Percentiles rank a stretch among this genome's conserved stretches.
These are phyloP conservation scores for Trichoderma sp. DNA, from an alignment of 2,329 filamentous ascomycete species.

Conservation along the genomic window DNA sequence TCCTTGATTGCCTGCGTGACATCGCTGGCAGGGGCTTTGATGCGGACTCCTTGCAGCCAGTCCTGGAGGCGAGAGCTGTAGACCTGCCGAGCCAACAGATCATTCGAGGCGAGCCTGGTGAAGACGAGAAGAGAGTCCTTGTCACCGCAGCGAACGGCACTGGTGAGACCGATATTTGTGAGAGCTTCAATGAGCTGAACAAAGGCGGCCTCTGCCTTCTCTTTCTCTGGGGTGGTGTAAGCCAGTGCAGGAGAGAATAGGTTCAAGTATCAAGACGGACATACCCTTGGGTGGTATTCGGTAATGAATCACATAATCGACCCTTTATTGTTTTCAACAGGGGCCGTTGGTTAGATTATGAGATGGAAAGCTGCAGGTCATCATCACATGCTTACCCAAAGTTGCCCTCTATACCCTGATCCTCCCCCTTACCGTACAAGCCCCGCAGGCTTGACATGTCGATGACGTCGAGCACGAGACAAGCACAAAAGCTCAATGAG, in stretches of 20 bases:
- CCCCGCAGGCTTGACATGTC: conserved; percentile 36
- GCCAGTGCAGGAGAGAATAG: neutral
- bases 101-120: conserved; percentile 71
- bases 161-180: conserved; percentile 74
- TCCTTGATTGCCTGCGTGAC: conserved; percentile 63
- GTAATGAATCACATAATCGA: conserved; percentile 88
- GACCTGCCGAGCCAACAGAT: conserved; percentile 73
- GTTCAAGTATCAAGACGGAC: conserved; percentile 21
- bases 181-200: conserved; percentile 74
- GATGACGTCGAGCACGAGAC: conserved; percentile 5
- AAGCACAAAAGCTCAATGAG: neutral
- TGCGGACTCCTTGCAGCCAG: conserved; percentile 86
- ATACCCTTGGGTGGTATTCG: conserved; percentile 66
- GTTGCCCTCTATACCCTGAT: conserved; percentile 35
- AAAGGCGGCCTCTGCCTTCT: conserved; percentile 71
- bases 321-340: conserved; percentile 42
- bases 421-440: conserved; percentile 32
- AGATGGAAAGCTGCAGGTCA: neutral
- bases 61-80: conserved; percentile 87
- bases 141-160: conserved; percentile 80
- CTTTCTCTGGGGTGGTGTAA: conserved; percentile 51
- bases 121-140: conserved; percentile 77
- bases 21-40: conserved; percentile 71
- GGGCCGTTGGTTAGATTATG: neutral
- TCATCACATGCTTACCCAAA: conserved; percentile 37